A percentile compares a stretch with the other conserved stretches of the same genome.
phyloP scores from a whole-genome alignment of 202 grass and related monocot species.

The Carex arenaria region DNA sequence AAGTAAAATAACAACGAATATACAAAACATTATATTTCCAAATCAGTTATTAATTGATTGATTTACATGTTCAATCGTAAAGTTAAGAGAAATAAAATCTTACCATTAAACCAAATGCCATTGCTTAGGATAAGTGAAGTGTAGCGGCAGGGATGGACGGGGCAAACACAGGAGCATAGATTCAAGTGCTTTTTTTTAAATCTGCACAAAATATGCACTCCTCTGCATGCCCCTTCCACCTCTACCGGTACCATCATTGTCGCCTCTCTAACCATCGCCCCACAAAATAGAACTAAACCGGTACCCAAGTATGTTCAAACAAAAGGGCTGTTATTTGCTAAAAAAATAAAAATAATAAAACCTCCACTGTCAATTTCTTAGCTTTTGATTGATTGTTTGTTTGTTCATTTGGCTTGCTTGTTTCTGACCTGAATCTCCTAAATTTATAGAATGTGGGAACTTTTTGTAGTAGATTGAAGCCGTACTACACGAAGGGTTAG shows the following conservation, averaged over 20 bases:
- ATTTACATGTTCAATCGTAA: neutral
- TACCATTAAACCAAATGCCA: neutral
- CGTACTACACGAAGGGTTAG: neutral
- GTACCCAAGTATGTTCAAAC: neutral
- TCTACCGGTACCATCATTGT: constrained; percentile 38
- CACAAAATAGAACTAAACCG: neutral
- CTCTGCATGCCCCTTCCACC: constrained; percentile 99
- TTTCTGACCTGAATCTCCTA: neutral
- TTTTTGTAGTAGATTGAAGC: neutral
- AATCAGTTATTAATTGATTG: neutral
- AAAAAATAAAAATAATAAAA: too few species aligned
- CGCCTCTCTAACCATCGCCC: neutral
- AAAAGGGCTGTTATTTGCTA: neutral
- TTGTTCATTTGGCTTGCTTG: neutral
- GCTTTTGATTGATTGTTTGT: neutral
- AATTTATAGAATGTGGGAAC: neutral
- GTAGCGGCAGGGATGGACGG: constrained; percentile 63
- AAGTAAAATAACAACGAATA: neutral
- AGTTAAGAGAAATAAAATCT: neutral
- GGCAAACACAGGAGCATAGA: constrained; percentile 58
- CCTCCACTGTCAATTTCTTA: neutral
- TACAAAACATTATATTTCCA: neutral
- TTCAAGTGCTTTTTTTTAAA: neutral
- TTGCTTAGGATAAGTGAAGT: constrained; percentile 16
- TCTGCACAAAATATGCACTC: constrained; percentile 28